Conservation (phyloP, 371 early-diverging fungal genomes). For the Furculomyces boomerangus region DNA sequence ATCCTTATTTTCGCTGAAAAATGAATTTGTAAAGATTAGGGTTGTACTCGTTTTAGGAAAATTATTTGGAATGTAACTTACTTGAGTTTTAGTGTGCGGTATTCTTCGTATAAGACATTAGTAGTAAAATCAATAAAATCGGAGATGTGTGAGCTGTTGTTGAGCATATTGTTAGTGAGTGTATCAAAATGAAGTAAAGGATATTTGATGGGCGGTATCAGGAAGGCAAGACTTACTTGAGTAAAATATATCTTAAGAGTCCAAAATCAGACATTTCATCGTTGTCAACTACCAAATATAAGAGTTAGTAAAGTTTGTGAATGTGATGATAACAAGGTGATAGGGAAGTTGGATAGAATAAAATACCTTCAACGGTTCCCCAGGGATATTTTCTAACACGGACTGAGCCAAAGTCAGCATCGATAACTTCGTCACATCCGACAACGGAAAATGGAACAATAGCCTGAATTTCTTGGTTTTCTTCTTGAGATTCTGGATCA, state of each 20-base stretch:
- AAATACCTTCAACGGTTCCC: slow-evolving; percentile 93
- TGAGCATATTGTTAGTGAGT: slow-evolving; percentile 4
- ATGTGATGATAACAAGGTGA: slow-evolving; percentile 50
- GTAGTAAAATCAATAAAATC: slow-evolving; percentile 90
- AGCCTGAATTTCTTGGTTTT: slow-evolving; percentile 79
- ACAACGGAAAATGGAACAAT: slow-evolving; percentile 93
- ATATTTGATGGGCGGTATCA: background rate
- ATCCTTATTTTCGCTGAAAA: slow-evolving; percentile 38
- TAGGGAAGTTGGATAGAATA: slow-evolving; percentile 34
- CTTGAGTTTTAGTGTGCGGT: slow-evolving; percentile 81
- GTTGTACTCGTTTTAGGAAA: slow-evolving; percentile 5
- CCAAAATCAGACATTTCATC: slow-evolving; percentile 93
- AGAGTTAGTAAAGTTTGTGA: slow-evolving; percentile 46
- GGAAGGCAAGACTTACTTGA: slow-evolving; percentile 25
- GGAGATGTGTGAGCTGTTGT: slow-evolving; percentile 60
- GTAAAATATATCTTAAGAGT: slow-evolving; percentile 75
- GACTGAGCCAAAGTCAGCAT: slow-evolving; percentile 38
- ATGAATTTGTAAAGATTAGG: slow-evolving; percentile 11
- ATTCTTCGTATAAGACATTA: slow-evolving; percentile 88
- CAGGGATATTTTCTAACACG: slow-evolving; percentile 98
- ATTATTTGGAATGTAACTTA: slow-evolving; percentile 2
- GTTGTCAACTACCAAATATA: slow-evolving; percentile 36
- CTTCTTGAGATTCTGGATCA: slow-evolving; percentile 86
- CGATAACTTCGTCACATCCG: slow-evolving; percentile 76
- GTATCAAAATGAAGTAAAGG: background rate